A percentile compares a stretch with the other conserved stretches of the same genome.
phyloP scores from a whole-genome alignment of 352 stramenopile genomes.

The Pythium phragmitis region DNA sequence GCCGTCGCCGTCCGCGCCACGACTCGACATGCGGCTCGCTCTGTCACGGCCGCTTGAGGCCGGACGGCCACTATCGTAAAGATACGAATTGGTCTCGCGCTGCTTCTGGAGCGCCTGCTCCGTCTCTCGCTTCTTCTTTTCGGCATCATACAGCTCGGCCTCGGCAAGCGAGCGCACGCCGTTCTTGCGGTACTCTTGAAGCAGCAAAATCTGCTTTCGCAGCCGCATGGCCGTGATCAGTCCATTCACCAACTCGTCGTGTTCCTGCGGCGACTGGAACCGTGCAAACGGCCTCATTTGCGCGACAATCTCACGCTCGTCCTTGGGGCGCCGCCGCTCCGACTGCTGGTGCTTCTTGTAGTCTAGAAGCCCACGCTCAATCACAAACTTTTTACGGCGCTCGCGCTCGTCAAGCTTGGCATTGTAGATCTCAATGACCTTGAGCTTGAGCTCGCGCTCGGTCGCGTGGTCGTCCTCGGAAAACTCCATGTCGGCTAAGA shows the following conservation, averaged over 20 bases:
- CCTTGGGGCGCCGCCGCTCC: slow-evolving; percentile 89
- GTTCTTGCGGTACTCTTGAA: slow-evolving; percentile 96
- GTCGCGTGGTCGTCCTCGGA: slow-evolving; percentile 88
- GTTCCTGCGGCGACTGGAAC: slow-evolving; percentile 92
- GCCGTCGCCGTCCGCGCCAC: slow-evolving; percentile 37
- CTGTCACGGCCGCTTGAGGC: slow-evolving; percentile 57
- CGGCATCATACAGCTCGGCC: slow-evolving; percentile 93
- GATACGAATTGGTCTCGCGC: slow-evolving; percentile 82
- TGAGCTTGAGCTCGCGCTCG: slow-evolving; percentile 93
- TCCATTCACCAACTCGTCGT: slow-evolving; percentile 92
- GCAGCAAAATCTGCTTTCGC: slow-evolving; percentile 94
- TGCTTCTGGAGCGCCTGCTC: slow-evolving; percentile 89
- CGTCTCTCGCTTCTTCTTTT: slow-evolving; percentile 92
- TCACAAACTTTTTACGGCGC: slow-evolving; percentile 90
- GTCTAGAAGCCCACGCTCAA: slow-evolving; percentile 89
- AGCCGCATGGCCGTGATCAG: slow-evolving; percentile 90
- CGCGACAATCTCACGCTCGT: slow-evolving; percentile 94
- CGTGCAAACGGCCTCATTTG: slow-evolving; percentile 94
- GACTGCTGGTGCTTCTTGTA: slow-evolving; percentile 94
- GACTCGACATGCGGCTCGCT: slow-evolving; percentile 66
- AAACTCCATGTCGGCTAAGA: slow-evolving; percentile 96
- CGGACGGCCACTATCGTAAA: slow-evolving; percentile 75
- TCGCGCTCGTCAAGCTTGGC: slow-evolving; percentile 93
- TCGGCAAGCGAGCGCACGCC: slow-evolving; percentile 93
- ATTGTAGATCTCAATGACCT: slow-evolving; percentile 97